A percentile compares a stretch with the other conserved stretches of the same genome.
Conservation (phyloP, 495 filamentous ascomycete genomes). For the Penicillium silybi region DNA sequence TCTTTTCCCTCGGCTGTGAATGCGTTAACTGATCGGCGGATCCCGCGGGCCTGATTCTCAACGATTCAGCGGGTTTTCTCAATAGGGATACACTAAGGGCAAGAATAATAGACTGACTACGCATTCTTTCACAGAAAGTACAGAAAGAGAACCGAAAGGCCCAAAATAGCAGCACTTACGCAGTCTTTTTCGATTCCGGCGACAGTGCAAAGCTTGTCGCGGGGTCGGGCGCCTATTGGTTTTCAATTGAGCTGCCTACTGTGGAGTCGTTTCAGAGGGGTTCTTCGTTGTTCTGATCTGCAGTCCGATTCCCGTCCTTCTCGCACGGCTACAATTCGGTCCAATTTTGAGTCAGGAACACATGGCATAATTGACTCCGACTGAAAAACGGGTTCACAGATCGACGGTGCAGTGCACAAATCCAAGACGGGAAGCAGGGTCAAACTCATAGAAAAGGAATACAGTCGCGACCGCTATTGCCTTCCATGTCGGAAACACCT, state of each 20-base stretch:
- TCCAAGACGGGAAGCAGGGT: not conserved
- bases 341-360: not conserved
- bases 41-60: not conserved
- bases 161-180: conserved; percentile 5
- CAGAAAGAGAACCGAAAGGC: not conserved
- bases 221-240: not conserved
- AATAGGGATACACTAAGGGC: not conserved
- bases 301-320: not conserved
- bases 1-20: not conserved
- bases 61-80: not conserved
- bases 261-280: not conserved
- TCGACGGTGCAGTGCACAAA: too few species aligned
- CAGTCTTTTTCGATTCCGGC: not conserved
- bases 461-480: not conserved
- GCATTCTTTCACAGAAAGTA: not conserved
- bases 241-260: not conserved
- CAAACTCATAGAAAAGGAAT: not conserved
- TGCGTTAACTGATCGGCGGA: not conserved
- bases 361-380: not conserved
- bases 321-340: not conserved
- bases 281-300: not conserved
- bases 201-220: conserved; percentile 3
- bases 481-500: not conserved
- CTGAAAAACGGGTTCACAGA: too few species aligned
- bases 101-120: not conserved